Evolutionary conservation across 768 basidiomycete genomes (phyloP), one percentile per base, ranked within the genome.

Genomic region (Psilocybe sp.): DNA sequence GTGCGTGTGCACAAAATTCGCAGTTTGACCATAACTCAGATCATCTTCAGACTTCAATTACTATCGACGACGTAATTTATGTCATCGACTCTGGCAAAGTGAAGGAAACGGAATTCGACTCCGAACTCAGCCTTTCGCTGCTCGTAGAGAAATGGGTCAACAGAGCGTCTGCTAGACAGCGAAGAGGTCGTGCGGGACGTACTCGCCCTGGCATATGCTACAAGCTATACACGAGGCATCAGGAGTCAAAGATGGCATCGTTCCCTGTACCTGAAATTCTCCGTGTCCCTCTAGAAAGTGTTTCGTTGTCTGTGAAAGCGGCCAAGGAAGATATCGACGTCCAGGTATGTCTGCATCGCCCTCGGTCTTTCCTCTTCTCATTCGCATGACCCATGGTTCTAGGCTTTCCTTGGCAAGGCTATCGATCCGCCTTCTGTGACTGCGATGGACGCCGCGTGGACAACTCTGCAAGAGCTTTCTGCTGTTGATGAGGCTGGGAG

Each of bases 221-320:
- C 70, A 97, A 93, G 68, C 71, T 97, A 4, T 97, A 88, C 64
- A 92, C 90, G 0, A 75, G 80, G 43, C 78, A 76, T 60, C 84
- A 85, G 52, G 88, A 90, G 66, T 69, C 73, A 37, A 77, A 74
- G 37, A 84, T 94, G 87, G 71, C 68, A 1, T 65, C 74, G 8
- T 93, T 87, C 65, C 84, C 93, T 5, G 71, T 85, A 0, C 95
- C 95, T 0, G 95, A 98, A 67, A 96, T 98, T 41, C 73, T 89
- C 34, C 78, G 94, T 14, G 87, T 90, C 5, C 91, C 94, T 2
- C 68, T 98, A 20, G 93, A 97, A 63, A 85, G 79, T 31, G 75
- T 96, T 33, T 84, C 84, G 5, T 69, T 98, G 47, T 81, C 86
- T 4, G 86, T 93, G 33, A 98, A 95, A 65, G 84, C 81, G 4